Evolutionary conservation across 805 yeast genomes (phyloP), one percentile per base, ranked within the genome.

Genomic region (Phaffomyces antillensis): DNA sequence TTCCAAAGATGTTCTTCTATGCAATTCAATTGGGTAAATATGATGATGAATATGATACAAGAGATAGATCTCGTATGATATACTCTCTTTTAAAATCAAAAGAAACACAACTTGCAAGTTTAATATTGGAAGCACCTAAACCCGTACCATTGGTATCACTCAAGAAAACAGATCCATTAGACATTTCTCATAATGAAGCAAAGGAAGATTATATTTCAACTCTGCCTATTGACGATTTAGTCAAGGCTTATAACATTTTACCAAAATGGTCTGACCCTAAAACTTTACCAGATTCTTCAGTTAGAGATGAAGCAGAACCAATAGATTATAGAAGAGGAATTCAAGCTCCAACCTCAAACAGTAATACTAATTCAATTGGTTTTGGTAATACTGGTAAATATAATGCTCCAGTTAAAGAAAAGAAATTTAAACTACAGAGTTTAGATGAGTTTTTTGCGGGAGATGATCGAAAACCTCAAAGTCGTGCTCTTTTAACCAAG

Each of bases 1-100:
- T 67, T 43, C 68, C 64, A 37, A 71, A 75, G 48, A 65, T 87
- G 70, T 88, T 82, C 60, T 71, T 76, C 20, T 72, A 80, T 53
- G 75, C 77, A 1, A 62, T 87, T 36, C 77, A 79, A 18, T 66
- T 87, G 40, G 76, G 86, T 12, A 79, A 81, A 50, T 86, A 81
- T 59, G 99, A 93, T 60, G 69, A 73, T 7, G 75, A 77, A 4
- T 78, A 79, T 53, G 96, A 87, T 58, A 76, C 86, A 1, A 73
- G 98, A 48, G 98, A 93, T 59, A 72, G 91, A 47, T 88, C 96
- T 0, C 72, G 99, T 52, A 72, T 83, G 66, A 68, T 87, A 26
- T 67, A 76, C 23, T 75, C 87, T 0, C 65, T 91, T 4, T 67
- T 88, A 40, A 73, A 72, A 5, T 58, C 71, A 1, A 68, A 68